Percentiles rank a stretch among this genome's conserved stretches.
phyloP scores from a whole-genome alignment of 208 protist genomes.

The Leptomonas pyrrhocoris region DNA sequence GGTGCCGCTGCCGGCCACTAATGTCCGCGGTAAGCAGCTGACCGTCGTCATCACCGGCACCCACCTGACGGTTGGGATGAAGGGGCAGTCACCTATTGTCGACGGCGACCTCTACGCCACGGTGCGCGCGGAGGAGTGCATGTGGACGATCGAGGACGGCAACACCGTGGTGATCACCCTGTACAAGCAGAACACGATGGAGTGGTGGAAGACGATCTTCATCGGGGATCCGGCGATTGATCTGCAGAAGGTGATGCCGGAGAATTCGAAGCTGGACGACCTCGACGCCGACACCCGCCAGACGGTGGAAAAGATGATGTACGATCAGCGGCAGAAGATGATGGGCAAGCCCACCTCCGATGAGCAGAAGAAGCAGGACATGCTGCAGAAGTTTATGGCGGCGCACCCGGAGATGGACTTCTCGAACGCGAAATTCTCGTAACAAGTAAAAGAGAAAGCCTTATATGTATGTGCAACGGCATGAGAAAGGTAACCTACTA shows the following conservation, averaged over 20 bases:
- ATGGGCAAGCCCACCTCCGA: conserved; percentile 94
- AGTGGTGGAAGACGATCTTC: conserved; percentile 94
- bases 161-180: conserved; percentile 84
- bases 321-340: conserved; percentile 94
- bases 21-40: conserved; percentile 78
- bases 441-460: conserved; percentile 23
- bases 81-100: conserved; percentile 81
- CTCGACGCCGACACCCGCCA: conserved; percentile 94
- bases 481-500: no score
- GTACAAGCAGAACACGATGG: conserved; percentile 89
- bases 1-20: conserved; percentile 70
- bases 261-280: conserved; percentile 95
- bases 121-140: conserved; percentile 85
- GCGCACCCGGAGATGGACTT: conserved; percentile 96
- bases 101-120: conserved; percentile 79
- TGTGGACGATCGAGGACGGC: conserved; percentile 94
- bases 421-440: conserved; percentile 94
- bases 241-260: conserved; percentile 93
- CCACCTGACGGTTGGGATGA: conserved; percentile 81
- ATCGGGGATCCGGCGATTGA: conserved; percentile 91
- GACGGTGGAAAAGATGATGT: conserved; percentile 97
- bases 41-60: conserved; percentile 70
- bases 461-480: no score
- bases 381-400: conserved; percentile 95
- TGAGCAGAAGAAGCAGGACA: conserved; percentile 94